These are phyloP conservation scores for Aureobasidium pullulans DNA, from an alignment of 2,329 filamentous ascomycete species.

Conservation along the genomic window DNA sequence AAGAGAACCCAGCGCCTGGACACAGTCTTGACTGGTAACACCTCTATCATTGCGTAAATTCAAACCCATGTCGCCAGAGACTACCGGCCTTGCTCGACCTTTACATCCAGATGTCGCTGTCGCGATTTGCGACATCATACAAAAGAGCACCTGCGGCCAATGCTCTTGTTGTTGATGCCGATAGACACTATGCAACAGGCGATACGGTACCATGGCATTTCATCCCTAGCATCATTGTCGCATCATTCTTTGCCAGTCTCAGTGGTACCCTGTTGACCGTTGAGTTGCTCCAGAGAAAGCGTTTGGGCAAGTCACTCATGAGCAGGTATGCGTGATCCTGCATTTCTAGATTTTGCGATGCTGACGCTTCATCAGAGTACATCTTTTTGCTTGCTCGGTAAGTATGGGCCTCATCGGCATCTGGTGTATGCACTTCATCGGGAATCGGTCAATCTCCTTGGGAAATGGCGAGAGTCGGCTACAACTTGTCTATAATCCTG, in stretches of 20 bases:
- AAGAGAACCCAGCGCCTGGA: no score
- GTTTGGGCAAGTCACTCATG: constrained; percentile 58
- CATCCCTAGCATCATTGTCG: constrained; percentile 55
- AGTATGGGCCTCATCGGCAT: constrained; percentile 44
- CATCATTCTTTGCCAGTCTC: constrained; percentile 64
- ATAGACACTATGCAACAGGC: constrained; percentile 24
- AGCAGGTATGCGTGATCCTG: constrained; percentile 53
- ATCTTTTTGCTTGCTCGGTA: constrained; percentile 34
- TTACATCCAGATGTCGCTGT: background rate
- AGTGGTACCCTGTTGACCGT: constrained; percentile 71
- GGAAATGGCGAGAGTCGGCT: constrained; percentile 53
- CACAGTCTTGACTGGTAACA: no score
- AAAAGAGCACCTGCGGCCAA: no score
- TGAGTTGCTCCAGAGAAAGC: constrained; percentile 72
- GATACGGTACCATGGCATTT: constrained; percentile 34
- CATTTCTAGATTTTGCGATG: background rate
- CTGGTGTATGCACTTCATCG: constrained; percentile 67
- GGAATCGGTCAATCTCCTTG: constrained; percentile 70
- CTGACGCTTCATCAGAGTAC: constrained; percentile 19
- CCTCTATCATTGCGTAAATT: no score
- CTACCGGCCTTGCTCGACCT: background rate
- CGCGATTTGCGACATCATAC: background rate
- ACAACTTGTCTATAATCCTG: constrained; percentile 66
- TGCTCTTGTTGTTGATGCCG: background rate
- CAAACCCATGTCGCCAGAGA: no score